Evolutionary conservation across 2,329 filamentous ascomycete genomes (phyloP).

Genomic region (Meredithiella fracta): DNA sequence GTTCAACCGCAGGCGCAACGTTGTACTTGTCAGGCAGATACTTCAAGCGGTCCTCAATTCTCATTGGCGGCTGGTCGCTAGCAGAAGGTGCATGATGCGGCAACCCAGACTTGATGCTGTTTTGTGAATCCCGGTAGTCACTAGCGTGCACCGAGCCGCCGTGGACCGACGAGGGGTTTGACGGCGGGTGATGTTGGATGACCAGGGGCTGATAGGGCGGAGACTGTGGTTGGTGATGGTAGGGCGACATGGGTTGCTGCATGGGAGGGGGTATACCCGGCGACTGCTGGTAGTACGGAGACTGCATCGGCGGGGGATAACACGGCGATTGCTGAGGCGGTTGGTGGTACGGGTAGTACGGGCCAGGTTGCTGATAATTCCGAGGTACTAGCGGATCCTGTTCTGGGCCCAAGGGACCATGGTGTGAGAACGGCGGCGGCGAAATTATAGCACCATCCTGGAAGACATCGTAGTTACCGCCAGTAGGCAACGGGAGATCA

Average conservation of each 20-base stretch:
- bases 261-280: not conserved
- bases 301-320: not conserved
- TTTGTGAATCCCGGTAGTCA: constrained; percentile 3
- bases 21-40: constrained; percentile 34
- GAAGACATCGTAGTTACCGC: constrained; percentile 8
- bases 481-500: not conserved
- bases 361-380: not conserved
- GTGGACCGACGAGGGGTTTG: not conserved
- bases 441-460: not conserved
- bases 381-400: not conserved
- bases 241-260: not conserved
- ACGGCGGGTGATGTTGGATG: not conserved
- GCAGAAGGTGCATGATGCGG: not conserved
- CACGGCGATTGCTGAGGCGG: not conserved
- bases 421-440: constrained; percentile 1
- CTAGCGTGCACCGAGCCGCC: constrained; percentile 2
- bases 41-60: constrained; percentile 25
- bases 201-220: not conserved
- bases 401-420: not conserved
- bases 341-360: not conserved
- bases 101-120: not conserved
- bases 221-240: not conserved
- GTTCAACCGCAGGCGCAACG: not conserved
- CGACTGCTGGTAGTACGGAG: not conserved
- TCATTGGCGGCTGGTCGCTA: not conserved